phyloP scores from a whole-genome alignment of 1,284 basidiomycete genomes.

The Xerocomus minutiporus region DNA sequence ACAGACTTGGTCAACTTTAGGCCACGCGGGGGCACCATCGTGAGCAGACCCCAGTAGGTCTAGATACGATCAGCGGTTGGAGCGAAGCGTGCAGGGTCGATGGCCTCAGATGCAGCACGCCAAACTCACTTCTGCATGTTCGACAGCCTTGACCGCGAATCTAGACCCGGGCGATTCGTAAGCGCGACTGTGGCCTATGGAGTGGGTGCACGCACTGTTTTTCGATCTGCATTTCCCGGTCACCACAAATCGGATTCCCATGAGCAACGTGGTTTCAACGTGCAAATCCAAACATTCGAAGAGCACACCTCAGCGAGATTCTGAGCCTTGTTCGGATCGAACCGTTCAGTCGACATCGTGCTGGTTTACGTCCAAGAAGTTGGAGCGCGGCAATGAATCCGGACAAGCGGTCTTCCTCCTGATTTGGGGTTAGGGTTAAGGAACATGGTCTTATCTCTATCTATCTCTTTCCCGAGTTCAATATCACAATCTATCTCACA shows the following conservation, averaged over 20 bases:
- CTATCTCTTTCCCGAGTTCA: too few species aligned
- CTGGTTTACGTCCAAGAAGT: conserved; percentile 20
- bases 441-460: not conserved
- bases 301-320: conserved; percentile 77
- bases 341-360: conserved; percentile 40
- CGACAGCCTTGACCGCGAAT: conserved; percentile 95
- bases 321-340: conserved; percentile 83
- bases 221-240: conserved; percentile 67
- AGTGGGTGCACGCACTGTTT: conserved; percentile 69
- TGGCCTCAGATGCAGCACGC: conserved; percentile 1
- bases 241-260: conserved; percentile 3
- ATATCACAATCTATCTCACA: not conserved
- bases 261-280: conserved; percentile 24
- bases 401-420: not conserved
- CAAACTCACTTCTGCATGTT: conserved; percentile 79
- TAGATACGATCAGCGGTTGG: conserved; percentile 34
- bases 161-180: conserved; percentile 36
- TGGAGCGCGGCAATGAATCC: too few species aligned
- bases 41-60: conserved; percentile 96
- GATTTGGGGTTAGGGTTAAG: conserved; percentile 27
- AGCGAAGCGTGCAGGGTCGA: conserved; percentile 5
- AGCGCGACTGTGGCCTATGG: conserved; percentile 14
- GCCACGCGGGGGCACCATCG: conserved; percentile 72
- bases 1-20: conserved; percentile 80
- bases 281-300: conserved; percentile 3